A percentile compares a stretch with the other conserved stretches of the same genome.
These are phyloP conservation scores for Alternaria dauci DNA, from an alignment of 2,329 filamentous ascomycete species.

Conservation along the genomic window DNA sequence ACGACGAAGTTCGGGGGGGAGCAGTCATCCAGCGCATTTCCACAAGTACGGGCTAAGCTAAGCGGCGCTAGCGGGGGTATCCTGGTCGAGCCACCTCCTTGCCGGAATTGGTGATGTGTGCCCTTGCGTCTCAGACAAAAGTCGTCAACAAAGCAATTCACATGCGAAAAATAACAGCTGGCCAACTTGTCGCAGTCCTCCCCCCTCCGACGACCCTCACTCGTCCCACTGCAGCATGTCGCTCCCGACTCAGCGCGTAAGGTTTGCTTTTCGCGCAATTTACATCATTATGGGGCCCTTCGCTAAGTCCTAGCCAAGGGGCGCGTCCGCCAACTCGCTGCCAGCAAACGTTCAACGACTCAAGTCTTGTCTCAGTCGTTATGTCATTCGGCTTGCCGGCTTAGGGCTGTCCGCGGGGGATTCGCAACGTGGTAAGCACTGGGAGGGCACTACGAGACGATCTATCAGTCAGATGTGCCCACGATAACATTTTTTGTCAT, in stretches of 20 bases:
- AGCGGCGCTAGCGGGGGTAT: conserved; percentile 11
- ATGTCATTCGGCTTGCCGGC: conserved; percentile 18
- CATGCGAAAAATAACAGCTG: conserved; percentile 7
- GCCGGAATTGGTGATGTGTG: conserved; percentile 6
- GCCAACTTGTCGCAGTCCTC: background rate
- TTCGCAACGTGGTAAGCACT: background rate
- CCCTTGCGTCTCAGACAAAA: conserved; percentile 25
- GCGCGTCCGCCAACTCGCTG: conserved; percentile 28
- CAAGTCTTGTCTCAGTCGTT: conserved; percentile 32
- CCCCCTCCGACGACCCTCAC: background rate
- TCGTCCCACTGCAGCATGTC: background rate
- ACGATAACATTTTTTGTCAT: background rate
- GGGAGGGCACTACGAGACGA: background rate
- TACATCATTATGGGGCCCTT: conserved; percentile 31
- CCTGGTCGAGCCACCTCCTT: background rate
- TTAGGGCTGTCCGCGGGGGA: conserved; percentile 9
- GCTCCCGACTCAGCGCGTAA: background rate
- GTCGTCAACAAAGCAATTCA: conserved; percentile 25
- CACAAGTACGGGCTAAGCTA: conserved; percentile 15
- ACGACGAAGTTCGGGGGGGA: conserved; percentile 24
- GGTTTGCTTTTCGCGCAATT: conserved; percentile 17
- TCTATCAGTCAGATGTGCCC: background rate
- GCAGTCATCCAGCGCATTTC: conserved; percentile 18
- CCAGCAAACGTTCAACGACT: conserved; percentile 35
- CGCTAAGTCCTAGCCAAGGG: conserved; percentile 10